Percentiles rank a stretch among this genome's conserved stretches.
These are phyloP conservation scores for Aristolochia contorta DNA, from an alignment of 164 flowering plant species.

Conservation along the genomic window DNA sequence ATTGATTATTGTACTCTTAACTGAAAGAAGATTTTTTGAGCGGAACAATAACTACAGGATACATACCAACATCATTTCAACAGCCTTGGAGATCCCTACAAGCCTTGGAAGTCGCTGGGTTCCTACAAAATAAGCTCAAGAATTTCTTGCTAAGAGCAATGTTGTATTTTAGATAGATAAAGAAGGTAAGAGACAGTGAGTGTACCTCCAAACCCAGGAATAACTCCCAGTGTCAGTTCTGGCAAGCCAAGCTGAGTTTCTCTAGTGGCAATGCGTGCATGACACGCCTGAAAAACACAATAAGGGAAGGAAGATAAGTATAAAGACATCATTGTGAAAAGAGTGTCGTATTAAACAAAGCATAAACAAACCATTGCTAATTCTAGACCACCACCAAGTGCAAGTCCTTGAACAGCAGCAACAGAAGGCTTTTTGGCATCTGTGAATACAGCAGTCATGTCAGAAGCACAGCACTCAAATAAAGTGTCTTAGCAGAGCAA, in stretches of 20 bases:
- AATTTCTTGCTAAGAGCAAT: slow-evolving; percentile 1
- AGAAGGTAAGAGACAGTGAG: background rate
- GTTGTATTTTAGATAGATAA: background rate
- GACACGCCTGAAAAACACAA: slow-evolving; percentile 53
- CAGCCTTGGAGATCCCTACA: slow-evolving; percentile 67
- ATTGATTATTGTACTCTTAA: no score
- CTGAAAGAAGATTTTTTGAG: no score
- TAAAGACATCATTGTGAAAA: no score
- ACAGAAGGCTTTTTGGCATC: slow-evolving; percentile 83
- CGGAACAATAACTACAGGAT: no score
- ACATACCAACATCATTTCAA: slow-evolving; percentile 86
- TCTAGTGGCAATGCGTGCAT: slow-evolving; percentile 84
- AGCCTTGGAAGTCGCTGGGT: slow-evolving; percentile 98
- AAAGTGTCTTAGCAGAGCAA: background rate
- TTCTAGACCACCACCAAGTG: slow-evolving; percentile 97
- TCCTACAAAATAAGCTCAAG: slow-evolving; percentile 33
- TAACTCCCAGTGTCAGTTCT: slow-evolving; percentile 81
- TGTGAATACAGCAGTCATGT: slow-evolving; percentile 11
- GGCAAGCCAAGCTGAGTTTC: slow-evolving; percentile 84
- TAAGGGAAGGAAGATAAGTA: background rate
- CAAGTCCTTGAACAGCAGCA: slow-evolving; percentile 91
- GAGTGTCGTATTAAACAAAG: background rate
- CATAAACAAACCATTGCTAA: slow-evolving; percentile 57
- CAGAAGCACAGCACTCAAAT: slow-evolving; percentile 4
- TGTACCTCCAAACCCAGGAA: slow-evolving; percentile 94